Conservation (phyloP, 108 stramenopile genomes). For the Cyclotella baltica region DNA sequence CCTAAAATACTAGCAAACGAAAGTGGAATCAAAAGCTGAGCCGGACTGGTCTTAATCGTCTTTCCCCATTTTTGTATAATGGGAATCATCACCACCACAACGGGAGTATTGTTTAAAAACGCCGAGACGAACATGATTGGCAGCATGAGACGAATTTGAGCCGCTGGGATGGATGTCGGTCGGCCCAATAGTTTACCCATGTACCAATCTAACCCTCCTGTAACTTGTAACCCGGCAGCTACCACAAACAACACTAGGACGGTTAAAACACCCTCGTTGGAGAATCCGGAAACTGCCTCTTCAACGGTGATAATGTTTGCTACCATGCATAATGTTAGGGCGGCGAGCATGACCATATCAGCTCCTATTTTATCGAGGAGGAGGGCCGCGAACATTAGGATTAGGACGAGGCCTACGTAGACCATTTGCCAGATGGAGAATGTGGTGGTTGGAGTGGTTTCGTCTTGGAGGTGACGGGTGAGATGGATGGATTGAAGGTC, state of each 20-base stretch:
- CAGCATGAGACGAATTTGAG: conserved; percentile 75
- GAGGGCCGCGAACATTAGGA: conserved; percentile 73
- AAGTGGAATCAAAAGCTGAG: conserved; percentile 85
- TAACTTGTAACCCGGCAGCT: conserved; percentile 80
- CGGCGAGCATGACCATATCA: conserved; percentile 74
- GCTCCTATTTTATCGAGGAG: conserved; percentile 76
- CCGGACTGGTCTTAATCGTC: conserved; percentile 58
- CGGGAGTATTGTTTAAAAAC: conserved; percentile 91
- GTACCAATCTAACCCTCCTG: conserved; percentile 91
- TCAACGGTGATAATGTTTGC: conserved; percentile 68
- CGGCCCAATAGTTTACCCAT: conserved; percentile 82
- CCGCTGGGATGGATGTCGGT: conserved; percentile 63
- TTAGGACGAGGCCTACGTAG: conserved; percentile 62
- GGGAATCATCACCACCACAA: conserved; percentile 92
- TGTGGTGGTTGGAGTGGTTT: not conserved
- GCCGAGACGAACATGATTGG: conserved; percentile 79
- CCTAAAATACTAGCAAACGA: conserved; percentile 89
- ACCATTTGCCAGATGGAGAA: conserved; percentile 61
- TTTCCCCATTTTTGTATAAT: conserved; percentile 84
- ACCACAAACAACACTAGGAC: conserved; percentile 87
- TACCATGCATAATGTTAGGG: conserved; percentile 78
- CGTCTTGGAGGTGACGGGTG: not conserved
- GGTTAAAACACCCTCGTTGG: conserved; percentile 83
- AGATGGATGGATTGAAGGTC: too few relatives aligned
- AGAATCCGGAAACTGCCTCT: conserved; percentile 82